phyloP scores from a whole-genome alignment of 208 protist species.

The Trypanosoma mega region DNA sequence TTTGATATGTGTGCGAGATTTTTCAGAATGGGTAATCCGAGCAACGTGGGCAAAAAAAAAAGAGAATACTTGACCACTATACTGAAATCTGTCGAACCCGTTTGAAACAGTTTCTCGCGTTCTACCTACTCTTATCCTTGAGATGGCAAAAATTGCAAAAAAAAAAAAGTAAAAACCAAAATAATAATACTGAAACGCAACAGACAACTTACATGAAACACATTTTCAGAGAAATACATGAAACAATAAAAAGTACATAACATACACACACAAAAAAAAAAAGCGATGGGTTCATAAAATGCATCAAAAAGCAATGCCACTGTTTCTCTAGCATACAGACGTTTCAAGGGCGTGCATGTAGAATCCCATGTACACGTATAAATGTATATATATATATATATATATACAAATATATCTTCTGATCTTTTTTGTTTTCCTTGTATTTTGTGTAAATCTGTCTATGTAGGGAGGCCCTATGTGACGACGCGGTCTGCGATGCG shows the following conservation, averaged over 20 bases:
- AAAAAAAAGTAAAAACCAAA: constrained; percentile 22
- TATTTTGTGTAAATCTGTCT: constrained; percentile 2
- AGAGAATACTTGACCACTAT: too few relatives aligned
- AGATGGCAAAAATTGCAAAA: too few relatives aligned
- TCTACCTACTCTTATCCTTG: too few relatives aligned
- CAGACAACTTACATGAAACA: constrained; percentile 1
- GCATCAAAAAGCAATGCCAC: too few relatives aligned
- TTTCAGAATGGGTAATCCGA: too few relatives aligned
- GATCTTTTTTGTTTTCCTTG: constrained; percentile 1
- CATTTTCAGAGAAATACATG: constrained; percentile 1
- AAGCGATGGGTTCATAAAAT: too few relatives aligned
- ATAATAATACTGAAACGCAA: not conserved
- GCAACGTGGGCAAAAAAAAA: too few relatives aligned
- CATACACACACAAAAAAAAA: constrained; percentile 6
- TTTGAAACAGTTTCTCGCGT: too few relatives aligned
- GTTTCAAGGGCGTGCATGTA: not conserved
- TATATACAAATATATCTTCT: not conserved
- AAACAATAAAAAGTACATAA: constrained; percentile 2
- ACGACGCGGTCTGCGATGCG: not conserved
- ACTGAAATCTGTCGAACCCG: too few relatives aligned
- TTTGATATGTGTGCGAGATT: too few relatives aligned
- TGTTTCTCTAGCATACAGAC: too few relatives aligned
- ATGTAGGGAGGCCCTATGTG: not conserved
- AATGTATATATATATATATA: not conserved
- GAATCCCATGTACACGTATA: constrained; percentile 1